Conservation (phyloP, 2,329 filamentous ascomycete genomes). For the Botrytis hyacinthi region DNA sequence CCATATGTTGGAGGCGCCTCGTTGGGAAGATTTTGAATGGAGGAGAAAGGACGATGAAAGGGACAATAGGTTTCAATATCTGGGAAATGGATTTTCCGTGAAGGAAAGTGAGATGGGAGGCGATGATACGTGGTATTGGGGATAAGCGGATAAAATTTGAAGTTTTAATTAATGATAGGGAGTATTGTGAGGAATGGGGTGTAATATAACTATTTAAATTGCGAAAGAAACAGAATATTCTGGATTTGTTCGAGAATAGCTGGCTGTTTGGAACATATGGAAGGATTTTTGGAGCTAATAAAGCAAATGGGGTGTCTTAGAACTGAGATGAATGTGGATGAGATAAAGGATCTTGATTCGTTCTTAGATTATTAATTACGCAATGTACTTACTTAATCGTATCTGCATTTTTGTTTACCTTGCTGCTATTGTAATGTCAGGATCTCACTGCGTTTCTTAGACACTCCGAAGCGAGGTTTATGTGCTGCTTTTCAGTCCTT, state of each 20-base stretch:
- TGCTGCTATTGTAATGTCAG: not conserved
- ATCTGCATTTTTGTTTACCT: not conserved
- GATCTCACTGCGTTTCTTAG: not conserved
- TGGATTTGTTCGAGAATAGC: not conserved
- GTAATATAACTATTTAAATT: too few relatives aligned
- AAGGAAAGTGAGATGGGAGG: constrained; percentile 15
- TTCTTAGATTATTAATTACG: not conserved
- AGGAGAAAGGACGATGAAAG: not conserved
- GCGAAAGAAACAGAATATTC: not conserved
- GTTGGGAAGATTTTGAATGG: constrained; percentile 26
- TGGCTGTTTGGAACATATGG: not conserved
- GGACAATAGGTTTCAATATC: constrained; percentile 22
- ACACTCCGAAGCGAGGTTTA: not conserved
- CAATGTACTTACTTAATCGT: not conserved
- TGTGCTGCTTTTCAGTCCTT: not conserved
- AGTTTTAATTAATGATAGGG: too few relatives aligned
- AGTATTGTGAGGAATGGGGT: too few relatives aligned
- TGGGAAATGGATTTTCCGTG: constrained; percentile 25
- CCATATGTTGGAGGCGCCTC: constrained; percentile 17
- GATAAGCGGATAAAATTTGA: not conserved
- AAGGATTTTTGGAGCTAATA: not conserved
- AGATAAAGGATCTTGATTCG: not conserved
- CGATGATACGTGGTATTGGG: constrained; percentile 22
- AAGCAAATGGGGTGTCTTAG: not conserved
- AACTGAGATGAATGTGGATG: not conserved